Evolutionary conservation across 208 protist genomes (phyloP).

Genomic region (Leishmania major): DNA sequence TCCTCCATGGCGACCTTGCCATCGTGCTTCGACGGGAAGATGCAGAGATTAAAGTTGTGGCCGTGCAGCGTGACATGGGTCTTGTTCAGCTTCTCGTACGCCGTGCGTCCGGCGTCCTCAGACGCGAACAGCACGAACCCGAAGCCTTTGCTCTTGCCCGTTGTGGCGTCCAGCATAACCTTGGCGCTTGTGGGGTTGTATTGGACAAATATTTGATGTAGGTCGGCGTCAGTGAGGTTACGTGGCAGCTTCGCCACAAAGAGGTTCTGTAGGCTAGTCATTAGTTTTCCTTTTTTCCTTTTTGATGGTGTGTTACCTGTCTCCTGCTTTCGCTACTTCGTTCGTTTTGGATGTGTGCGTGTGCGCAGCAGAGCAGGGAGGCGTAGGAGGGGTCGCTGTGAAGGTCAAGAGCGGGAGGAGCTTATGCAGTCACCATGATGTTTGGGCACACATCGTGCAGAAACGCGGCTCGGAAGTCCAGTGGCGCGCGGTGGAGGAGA

Average conservation of each 20-base stretch:
- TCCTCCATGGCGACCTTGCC: slow-evolving; percentile 65
- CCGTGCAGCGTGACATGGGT: slow-evolving; percentile 55
- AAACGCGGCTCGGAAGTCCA: not conserved
- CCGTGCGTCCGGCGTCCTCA: slow-evolving; percentile 82
- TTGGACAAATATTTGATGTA: slow-evolving; percentile 76
- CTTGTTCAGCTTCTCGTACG: slow-evolving; percentile 77
- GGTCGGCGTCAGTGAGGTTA: slow-evolving; percentile 76
- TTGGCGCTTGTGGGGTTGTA: slow-evolving; percentile 91
- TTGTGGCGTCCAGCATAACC: slow-evolving; percentile 90
- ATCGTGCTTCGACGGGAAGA: slow-evolving; percentile 87
- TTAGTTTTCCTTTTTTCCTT: slow-evolving; percentile 16
- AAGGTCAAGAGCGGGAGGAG: not conserved
- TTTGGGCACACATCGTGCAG: not conserved
- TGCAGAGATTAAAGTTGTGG: slow-evolving; percentile 77
- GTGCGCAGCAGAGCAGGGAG: not conserved
- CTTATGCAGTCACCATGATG: not conserved
- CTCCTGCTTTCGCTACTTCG: not conserved
- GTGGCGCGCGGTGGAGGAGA: no score
- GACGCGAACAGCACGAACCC: slow-evolving; percentile 96
- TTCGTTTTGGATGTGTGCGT: not conserved
- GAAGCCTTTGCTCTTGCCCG: slow-evolving; percentile 93
- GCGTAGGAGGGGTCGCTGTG: not conserved
- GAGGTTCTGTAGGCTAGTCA: slow-evolving; percentile 94
- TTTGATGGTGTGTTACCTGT: not conserved
- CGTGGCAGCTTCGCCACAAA: slow-evolving; percentile 96